A percentile compares a stretch with the other conserved stretches of the same genome.
Evolutionary conservation across 257 asterid species (phyloP).

Genomic region (Lycium ferocissimum): DNA sequence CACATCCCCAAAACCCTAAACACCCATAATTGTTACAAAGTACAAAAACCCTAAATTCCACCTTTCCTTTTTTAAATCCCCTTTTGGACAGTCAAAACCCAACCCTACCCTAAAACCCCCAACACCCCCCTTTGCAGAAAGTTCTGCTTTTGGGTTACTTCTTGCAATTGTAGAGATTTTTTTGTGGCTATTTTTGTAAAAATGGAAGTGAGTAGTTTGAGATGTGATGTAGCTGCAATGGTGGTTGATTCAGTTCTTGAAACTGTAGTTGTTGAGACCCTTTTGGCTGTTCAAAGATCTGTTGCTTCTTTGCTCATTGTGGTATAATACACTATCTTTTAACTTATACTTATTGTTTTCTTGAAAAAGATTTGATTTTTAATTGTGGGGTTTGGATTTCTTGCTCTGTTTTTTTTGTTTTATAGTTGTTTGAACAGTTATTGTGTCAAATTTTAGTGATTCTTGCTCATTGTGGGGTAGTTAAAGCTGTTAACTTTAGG

Average conservation of each 20-base stretch:
- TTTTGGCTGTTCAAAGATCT: constrained; percentile 69
- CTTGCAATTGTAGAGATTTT: neutral
- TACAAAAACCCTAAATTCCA: constrained; percentile 13
- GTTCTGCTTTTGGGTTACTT: neutral
- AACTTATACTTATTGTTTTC: neutral
- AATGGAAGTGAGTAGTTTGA: constrained; percentile 71
- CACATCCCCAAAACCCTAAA: constrained; percentile 22
- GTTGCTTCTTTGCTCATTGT: constrained; percentile 58
- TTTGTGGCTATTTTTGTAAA: constrained; percentile 4
- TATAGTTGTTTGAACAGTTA: too few relatives aligned
- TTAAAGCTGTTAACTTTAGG: too few relatives aligned
- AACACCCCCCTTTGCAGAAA: constrained; percentile 21
- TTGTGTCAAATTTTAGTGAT: too few relatives aligned
- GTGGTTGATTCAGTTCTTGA: constrained; percentile 51
- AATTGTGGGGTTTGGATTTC: constrained; percentile 31
- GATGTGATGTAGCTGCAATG: constrained; percentile 52
- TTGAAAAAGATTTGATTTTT: constrained; percentile 15
- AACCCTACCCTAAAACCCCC: constrained; percentile 56
- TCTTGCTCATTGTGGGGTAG: too few relatives aligned
- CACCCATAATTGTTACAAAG: neutral
- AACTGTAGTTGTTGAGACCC: constrained; percentile 50
- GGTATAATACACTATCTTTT: constrained; percentile 43
- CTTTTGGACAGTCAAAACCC: constrained; percentile 52
- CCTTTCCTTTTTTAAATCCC: neutral
- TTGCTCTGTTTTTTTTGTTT: too few relatives aligned